Conservation (phyloP, 371 early-diverging fungal species). For the Mortierella sp. region DNA sequence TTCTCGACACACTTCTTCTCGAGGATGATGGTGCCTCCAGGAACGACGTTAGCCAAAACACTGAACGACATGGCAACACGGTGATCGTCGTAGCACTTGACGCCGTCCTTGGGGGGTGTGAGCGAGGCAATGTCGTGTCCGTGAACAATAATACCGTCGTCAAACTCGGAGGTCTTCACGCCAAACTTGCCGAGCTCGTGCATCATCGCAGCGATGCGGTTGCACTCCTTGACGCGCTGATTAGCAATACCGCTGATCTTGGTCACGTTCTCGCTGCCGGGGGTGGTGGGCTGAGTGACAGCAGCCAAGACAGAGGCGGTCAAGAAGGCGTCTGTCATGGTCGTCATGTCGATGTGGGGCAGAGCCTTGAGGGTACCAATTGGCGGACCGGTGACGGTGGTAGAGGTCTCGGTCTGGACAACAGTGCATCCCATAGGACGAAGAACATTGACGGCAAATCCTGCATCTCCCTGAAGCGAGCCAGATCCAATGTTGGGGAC, state of each 20-base stretch:
- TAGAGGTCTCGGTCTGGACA: conserved; percentile 86
- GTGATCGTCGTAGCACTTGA: conserved; percentile 97
- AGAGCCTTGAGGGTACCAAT: conserved; percentile 81
- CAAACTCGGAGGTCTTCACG: conserved; percentile 83
- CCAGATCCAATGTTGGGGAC: conserved; percentile 92
- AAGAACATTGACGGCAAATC: conserved; percentile 93
- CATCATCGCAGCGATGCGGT: conserved; percentile 97
- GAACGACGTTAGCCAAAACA: conserved; percentile 84
- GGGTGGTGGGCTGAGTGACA: conserved; percentile 71
- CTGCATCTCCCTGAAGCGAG: conserved; percentile 93
- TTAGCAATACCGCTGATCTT: conserved; percentile 96
- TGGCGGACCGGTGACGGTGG: conserved; percentile 93
- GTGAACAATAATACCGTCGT: conserved; percentile 93
- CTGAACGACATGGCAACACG: conserved; percentile 98
- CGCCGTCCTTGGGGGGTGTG: conserved; percentile 73
- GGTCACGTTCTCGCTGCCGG: conserved; percentile 72
- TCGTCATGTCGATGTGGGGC: conserved; percentile 93
- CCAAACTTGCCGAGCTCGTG: conserved; percentile 93
- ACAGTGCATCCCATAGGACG: conserved; percentile 94
- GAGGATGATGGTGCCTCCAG: conserved; percentile 81
- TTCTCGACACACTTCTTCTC: conserved; percentile 98
- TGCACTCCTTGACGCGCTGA: conserved; percentile 98
- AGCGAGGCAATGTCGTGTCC: conserved; percentile 74
- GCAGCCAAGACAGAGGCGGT: conserved; percentile 96
- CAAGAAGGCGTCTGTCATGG: conserved; percentile 98